Conservation (phyloP, 2,329 filamentous ascomycete species). For the Uncinocarpus reesii region DNA sequence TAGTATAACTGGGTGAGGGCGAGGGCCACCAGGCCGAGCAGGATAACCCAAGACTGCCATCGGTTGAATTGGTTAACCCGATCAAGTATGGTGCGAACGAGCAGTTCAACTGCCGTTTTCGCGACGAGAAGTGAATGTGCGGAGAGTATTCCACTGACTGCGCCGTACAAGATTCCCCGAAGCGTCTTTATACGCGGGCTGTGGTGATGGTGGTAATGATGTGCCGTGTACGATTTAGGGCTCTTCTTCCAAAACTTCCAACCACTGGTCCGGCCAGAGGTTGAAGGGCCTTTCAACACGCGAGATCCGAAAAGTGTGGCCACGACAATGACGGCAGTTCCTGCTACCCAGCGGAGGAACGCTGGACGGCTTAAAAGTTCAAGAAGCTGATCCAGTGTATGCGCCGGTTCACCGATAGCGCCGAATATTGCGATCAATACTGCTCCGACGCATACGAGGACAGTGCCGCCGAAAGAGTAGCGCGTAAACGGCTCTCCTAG, state of each 20-base stretch:
- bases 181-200: constrained; percentile 61
- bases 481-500: constrained; percentile 87
- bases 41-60: constrained; percentile 89
- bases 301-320: constrained; percentile 53
- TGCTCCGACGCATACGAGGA: constrained; percentile 81
- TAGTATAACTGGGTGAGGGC: constrained; percentile 91
- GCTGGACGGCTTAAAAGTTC: constrained; percentile 59
- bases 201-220: constrained; percentile 27
- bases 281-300: constrained; percentile 31
- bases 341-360: constrained; percentile 82
- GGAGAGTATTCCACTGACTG: constrained; percentile 83
- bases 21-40: constrained; percentile 67
- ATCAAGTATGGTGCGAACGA: constrained; percentile 77
- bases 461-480: constrained; percentile 82
- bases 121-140: constrained; percentile 88
- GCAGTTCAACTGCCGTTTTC: constrained; percentile 89
- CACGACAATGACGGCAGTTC: constrained; percentile 63
- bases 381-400: constrained; percentile 73
- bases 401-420: constrained; percentile 83
- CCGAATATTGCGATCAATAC: constrained; percentile 88
- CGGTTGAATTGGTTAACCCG: constrained; percentile 85
- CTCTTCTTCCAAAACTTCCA: constrained; percentile 21
- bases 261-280: constrained; percentile 24
- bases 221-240: constrained; percentile 24
- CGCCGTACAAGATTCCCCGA: constrained; percentile 77